phyloP scores from a whole-genome alignment of 495 filamentous ascomycete species.

The Lepidopterella palustris region DNA sequence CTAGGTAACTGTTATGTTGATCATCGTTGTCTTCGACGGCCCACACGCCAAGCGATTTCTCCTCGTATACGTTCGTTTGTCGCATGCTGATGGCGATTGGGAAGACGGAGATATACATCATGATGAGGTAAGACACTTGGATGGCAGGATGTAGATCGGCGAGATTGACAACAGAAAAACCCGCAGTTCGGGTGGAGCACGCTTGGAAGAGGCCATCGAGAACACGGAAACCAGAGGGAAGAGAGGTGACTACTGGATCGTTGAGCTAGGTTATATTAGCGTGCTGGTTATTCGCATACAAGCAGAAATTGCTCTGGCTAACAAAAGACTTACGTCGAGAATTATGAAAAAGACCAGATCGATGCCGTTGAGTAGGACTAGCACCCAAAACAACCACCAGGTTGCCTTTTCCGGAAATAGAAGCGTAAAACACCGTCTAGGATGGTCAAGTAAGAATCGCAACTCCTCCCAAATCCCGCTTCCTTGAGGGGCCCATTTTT shows the following conservation, averaged over 20 bases:
- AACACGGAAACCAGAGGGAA: constrained; percentile 63
- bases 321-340: constrained; percentile 68
- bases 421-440: constrained; percentile 88
- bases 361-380: constrained; percentile 72
- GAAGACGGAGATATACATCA: constrained; percentile 99
- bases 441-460: constrained; percentile 85
- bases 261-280: constrained; percentile 49
- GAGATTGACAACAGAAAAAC: constrained; percentile 74
- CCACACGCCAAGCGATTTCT: constrained; percentile 80
- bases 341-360: constrained; percentile 87
- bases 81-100: constrained; percentile 92
- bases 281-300: constrained; percentile 3
- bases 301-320: neutral
- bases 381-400: constrained; percentile 88
- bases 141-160: constrained; percentile 77
- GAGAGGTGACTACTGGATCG: constrained; percentile 51
- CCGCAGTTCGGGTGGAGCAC: constrained; percentile 76
- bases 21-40: constrained; percentile 38
- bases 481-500: constrained; percentile 50
- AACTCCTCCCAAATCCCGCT: constrained; percentile 79
- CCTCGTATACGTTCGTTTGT: constrained; percentile 94
- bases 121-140: constrained; percentile 90
- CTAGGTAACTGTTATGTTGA: constrained; percentile 59
- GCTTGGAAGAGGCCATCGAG: constrained; percentile 86
- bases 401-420: constrained; percentile 86